These are phyloP conservation scores for Fagus crenata DNA, from an alignment of 306 rosid species.

Conservation along the genomic window DNA sequence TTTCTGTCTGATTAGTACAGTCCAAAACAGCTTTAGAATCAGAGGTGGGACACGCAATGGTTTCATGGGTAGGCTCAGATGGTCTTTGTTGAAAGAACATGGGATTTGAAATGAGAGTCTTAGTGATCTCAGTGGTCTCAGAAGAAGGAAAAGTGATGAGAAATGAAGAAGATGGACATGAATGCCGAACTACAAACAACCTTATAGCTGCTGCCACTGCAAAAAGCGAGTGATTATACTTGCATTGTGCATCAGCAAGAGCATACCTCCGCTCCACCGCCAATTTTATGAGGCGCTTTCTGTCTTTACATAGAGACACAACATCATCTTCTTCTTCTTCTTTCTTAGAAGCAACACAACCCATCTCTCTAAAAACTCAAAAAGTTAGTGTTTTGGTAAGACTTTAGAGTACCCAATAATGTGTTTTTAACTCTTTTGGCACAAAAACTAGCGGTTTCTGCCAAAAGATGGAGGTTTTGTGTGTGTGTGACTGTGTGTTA, in stretches of 20 bases:
- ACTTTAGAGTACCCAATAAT: too few species aligned
- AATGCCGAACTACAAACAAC: constrained; percentile 29
- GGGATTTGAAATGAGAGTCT: too few species aligned
- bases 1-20: constrained; percentile 56
- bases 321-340: constrained; percentile 27
- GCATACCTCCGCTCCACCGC: constrained; percentile 35
- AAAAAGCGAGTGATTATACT: constrained; percentile 32
- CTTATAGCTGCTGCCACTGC: constrained; percentile 30
- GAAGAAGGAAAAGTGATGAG: constrained; percentile 27
- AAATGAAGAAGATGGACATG: constrained; percentile 34
- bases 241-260: constrained; percentile 36
- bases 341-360: constrained; percentile 31
- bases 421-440: too few species aligned
- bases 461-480: too few species aligned
- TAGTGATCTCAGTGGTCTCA: neutral
- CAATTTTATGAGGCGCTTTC: constrained; percentile 21
- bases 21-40: constrained; percentile 50
- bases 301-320: constrained; percentile 26
- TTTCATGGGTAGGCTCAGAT: constrained; percentile 54
- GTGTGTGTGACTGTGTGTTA: too few species aligned
- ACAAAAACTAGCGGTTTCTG: too few species aligned
- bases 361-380: constrained; percentile 22
- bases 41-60: constrained; percentile 49
- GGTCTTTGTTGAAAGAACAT: constrained; percentile 77
- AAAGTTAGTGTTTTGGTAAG: neutral